Evolutionary conservation across 1,139 yeast species (phyloP), one percentile per base, ranked within the genome.

Genomic region (Zhuliangozyma blackwelliae): DNA sequence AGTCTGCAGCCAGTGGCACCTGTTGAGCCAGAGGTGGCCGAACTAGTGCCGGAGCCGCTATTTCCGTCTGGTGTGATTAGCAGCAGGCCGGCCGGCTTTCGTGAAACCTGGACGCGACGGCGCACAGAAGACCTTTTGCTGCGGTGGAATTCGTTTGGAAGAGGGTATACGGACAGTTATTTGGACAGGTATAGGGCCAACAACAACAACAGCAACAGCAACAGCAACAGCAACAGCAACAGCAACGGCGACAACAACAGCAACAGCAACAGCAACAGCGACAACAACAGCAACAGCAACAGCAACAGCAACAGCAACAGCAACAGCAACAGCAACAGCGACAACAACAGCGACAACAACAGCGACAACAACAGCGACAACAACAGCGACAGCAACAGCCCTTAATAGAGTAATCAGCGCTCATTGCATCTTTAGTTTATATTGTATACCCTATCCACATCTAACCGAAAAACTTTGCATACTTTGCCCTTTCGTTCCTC

Each of bases 381-480:
- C 9, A 22, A 5, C 10, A 6, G 5, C 10, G 23, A 9, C 10
- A 22, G 2, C 23, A 22, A 7, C 23, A 7, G 9, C 23, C 23
- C 23, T 3, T 7, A 22, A 22, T 3, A 9, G 23, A 22, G 16
- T 16, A 16, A 16, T 16, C 16, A 16, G 16, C 16, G 16, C 16
- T 16, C 16, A 16, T 16, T 16, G 16, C 16, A 16, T 16, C 16
- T 16, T 16, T 16, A 16, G 16, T 16, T 4, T 16, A 16, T 3
- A 16, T 16, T 16, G 16, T 16, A 16, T 16, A 16, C 16, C 16
- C 16, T 16, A 16, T 22, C 3, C 19, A 27, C 12, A 23, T 19
- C 36, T 31, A 46, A 3, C 34, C 25, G 31, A 82, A 82, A 50
- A 82, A 82, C 50, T 76, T 81, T 11, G 85, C 67, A 43, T 77